Evolutionary conservation across 2,329 filamentous ascomycete species (phyloP).

Genomic region (Beauveria varroae): DNA sequence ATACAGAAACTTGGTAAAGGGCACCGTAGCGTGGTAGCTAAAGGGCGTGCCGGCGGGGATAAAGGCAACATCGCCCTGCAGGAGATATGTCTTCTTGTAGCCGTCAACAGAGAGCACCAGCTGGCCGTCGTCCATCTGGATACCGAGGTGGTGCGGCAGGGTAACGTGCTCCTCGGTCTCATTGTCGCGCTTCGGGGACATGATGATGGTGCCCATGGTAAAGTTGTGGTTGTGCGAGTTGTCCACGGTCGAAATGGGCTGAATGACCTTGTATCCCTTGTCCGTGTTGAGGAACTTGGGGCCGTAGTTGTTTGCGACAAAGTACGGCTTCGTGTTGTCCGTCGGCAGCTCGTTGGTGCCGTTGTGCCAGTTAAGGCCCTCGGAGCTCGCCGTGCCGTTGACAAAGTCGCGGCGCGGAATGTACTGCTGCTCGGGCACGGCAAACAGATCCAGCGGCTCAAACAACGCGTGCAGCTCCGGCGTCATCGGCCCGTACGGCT

Average conservation of each 20-base stretch:
- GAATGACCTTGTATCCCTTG: conserved; percentile 17
- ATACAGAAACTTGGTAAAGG: conserved; percentile 21
- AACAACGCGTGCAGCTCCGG: conserved; percentile 10
- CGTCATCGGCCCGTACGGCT: conserved; percentile 15
- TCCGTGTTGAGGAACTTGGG: conserved; percentile 17
- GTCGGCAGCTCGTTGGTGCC: conserved; percentile 14
- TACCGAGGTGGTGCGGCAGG: conserved; percentile 15
- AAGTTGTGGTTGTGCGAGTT: conserved; percentile 16
- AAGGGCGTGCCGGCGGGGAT: conserved; percentile 17
- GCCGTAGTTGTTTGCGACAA: conserved; percentile 18
- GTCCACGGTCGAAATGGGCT: conserved; percentile 14
- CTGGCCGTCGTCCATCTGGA: conserved; percentile 22
- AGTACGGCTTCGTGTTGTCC: conserved; percentile 14
- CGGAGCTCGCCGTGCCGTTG: conserved; percentile 16
- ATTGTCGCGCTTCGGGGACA: conserved; percentile 13
- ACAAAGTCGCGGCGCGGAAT: conserved; percentile 17
- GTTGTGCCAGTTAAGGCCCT: conserved; percentile 15
- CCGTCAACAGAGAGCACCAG: conserved; percentile 17
- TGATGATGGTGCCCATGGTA: conserved; percentile 17
- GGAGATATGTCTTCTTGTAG: conserved; percentile 16
- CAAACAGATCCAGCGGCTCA: conserved; percentile 14
- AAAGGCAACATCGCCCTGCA: conserved; percentile 22
- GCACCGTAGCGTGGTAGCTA: conserved; percentile 18
- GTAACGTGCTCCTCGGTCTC: conserved; percentile 11
- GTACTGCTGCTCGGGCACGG: conserved; percentile 11